These are phyloP conservation scores for Fusarium austroafricanum DNA, from an alignment of 2,329 filamentous ascomycete genomes.

Conservation along the genomic window DNA sequence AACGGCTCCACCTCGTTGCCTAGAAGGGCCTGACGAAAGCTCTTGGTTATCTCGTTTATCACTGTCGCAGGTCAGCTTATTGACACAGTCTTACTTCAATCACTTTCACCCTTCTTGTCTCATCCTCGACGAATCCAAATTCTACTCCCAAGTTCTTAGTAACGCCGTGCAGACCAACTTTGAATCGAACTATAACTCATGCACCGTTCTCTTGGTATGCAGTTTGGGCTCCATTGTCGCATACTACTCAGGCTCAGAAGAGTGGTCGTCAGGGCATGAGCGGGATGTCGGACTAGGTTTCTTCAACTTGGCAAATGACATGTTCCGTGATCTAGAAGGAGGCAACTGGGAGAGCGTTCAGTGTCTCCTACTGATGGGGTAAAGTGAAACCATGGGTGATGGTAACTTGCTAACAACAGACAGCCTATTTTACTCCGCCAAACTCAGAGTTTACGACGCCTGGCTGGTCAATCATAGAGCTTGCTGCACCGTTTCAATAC, in stretches of 20 bases:
- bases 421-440: conserved; percentile 27
- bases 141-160: conserved; percentile 11
- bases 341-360: conserved; percentile 25
- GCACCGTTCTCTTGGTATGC: conserved; percentile 14
- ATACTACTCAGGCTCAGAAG: conserved; percentile 6
- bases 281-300: conserved; percentile 12
- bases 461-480: conserved; percentile 27
- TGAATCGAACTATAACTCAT: background rate
- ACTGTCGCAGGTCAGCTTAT: conserved; percentile 8
- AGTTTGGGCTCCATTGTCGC: conserved; percentile 11
- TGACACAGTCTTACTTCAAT: conserved; percentile 23
- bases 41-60: conserved; percentile 29
- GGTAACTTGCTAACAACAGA: background rate
- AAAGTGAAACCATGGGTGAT: background rate
- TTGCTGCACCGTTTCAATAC: conserved; percentile 23
- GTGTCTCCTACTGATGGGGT: conserved; percentile 32
- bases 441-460: conserved; percentile 22
- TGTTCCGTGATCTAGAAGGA: conserved; percentile 14
- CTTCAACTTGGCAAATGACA: conserved; percentile 19
- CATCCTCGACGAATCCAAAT: conserved; percentile 17
- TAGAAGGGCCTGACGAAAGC: background rate
- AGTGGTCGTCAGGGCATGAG: conserved; percentile 5
- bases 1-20: background rate
- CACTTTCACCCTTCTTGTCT: conserved; percentile 29
- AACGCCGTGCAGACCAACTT: conserved; percentile 5